Conservation (phyloP, 257 asterid genomes). For the Solanum verrucosum region DNA sequence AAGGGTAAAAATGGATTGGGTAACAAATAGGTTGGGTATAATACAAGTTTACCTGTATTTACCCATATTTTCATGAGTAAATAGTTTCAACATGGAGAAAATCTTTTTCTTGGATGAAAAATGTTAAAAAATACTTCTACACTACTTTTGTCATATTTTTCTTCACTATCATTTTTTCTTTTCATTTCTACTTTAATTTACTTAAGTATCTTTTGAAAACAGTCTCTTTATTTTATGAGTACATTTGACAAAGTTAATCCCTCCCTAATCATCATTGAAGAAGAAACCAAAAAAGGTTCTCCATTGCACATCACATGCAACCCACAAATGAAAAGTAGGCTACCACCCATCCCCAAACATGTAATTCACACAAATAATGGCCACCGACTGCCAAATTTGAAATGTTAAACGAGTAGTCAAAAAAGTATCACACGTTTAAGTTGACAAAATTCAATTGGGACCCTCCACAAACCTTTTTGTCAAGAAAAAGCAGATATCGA, state of each 20-base stretch:
- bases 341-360: neutral
- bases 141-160: neutral
- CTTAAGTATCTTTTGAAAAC: neutral
- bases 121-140: neutral
- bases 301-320: neutral
- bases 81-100: too few species aligned
- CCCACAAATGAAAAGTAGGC: neutral
- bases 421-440: neutral
- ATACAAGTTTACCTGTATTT: too few species aligned
- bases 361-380: neutral
- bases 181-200: neutral
- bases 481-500: neutral
- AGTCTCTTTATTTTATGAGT: too few species aligned
- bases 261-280: neutral
- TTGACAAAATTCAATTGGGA: neutral
- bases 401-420: neutral
- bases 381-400: neutral
- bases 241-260: neutral
- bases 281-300: neutral
- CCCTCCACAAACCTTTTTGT: neutral
- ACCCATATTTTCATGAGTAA: too few species aligned
- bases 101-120: too few species aligned
- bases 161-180: neutral
- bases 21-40: too few species aligned
- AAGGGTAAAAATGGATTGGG: too few species aligned